Percentiles rank a stretch among this genome's conserved stretches.
These are phyloP conservation scores for Geoglossum glabrum DNA, from an alignment of 495 filamentous ascomycete species.

Conservation along the genomic window DNA sequence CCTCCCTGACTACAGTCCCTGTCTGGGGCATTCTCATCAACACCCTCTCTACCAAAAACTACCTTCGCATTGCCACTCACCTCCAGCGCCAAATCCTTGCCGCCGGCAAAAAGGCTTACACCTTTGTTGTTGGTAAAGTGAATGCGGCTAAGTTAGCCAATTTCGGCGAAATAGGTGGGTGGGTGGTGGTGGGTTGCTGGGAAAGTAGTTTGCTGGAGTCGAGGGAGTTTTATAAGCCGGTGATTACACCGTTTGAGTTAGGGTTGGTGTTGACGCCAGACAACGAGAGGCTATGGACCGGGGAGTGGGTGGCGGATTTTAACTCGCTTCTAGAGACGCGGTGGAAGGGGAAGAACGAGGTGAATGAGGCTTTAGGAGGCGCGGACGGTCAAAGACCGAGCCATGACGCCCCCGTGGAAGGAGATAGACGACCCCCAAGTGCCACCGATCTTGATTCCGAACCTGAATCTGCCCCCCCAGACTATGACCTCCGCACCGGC, in stretches of 20 bases:
- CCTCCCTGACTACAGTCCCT: slow-evolving; percentile 55
- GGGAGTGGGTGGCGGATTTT: slow-evolving; percentile 58
- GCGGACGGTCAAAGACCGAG: slow-evolving; percentile 27
- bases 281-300: slow-evolving; percentile 50
- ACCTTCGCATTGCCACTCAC: slow-evolving; percentile 56
- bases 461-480: slow-evolving; percentile 54
- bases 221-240: slow-evolving; percentile 64
- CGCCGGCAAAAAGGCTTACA: slow-evolving; percentile 82
- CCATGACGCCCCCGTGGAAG: slow-evolving; percentile 3
- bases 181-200: slow-evolving; percentile 97
- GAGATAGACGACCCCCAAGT: slow-evolving; percentile 1
- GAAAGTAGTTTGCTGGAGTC: slow-evolving; percentile 78
- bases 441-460: slow-evolving; percentile 31
- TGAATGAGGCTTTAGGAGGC: slow-evolving; percentile 13
- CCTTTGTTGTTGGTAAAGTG: slow-evolving; percentile 88
- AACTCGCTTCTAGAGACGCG: slow-evolving; percentile 28
- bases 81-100: slow-evolving; percentile 47
- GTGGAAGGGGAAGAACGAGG: slow-evolving; percentile 8
- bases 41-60: slow-evolving; percentile 79
- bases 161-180: slow-evolving; percentile 83
- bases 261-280: slow-evolving; percentile 51
- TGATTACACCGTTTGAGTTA: slow-evolving; percentile 87
- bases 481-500: slow-evolving; percentile 82
- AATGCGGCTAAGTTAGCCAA: slow-evolving; percentile 94
- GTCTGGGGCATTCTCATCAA: slow-evolving; percentile 91